Base-by-base conservation (phyloP, 371 early-diverging fungal species). In the Lichtheimia corymbifera region DNA sequence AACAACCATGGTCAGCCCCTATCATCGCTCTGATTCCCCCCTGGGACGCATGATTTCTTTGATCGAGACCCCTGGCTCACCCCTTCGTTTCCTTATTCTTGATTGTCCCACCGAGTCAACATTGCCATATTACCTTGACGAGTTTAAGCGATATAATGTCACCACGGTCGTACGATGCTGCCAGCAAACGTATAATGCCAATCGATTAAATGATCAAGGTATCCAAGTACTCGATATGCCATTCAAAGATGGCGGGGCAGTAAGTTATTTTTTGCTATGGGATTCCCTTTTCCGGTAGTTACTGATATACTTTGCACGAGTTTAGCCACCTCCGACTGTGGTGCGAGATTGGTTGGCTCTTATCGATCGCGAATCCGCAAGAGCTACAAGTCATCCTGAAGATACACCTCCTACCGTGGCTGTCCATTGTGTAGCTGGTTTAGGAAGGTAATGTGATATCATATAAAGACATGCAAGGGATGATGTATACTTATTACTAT, bases 81-180 rank as follows among this genome's bases (percentile, higher is more conserved):
- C 76, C 2, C 70, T 93, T 61, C 88, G 89, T 9, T 95, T 96
- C 70, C 80, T 96, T 50, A 91, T 96, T 59, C 85, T 93, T 64
- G 95, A 94, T 65, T 89, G 91, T 50, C 96, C 96, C 2, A 89
- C 94, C 20, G 90, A 92, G 68, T 76, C 87, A 56, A 94, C 88
- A 13, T 66, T 95, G 11, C 81, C 86, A 3, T 80, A 86, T 20
- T 96, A 96, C 57, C 64, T 89, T 12, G 78, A 83, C 72, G 91
- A 92, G 71, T 80, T 94, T 65, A 77, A 84, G 57, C 77, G 82
- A 28, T 82, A 87, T 59, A 79, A 86, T 59, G 95, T 93, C 49
- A 88, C 89, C 4, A 91, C 93, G 55, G 88, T 95, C 13, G 93
- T 95, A 9, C 86, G 95, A 6, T 94, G 92, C 28, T 95, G 96